Conservation (phyloP, 768 basidiomycete genomes). For the Tricholomella constricta region DNA sequence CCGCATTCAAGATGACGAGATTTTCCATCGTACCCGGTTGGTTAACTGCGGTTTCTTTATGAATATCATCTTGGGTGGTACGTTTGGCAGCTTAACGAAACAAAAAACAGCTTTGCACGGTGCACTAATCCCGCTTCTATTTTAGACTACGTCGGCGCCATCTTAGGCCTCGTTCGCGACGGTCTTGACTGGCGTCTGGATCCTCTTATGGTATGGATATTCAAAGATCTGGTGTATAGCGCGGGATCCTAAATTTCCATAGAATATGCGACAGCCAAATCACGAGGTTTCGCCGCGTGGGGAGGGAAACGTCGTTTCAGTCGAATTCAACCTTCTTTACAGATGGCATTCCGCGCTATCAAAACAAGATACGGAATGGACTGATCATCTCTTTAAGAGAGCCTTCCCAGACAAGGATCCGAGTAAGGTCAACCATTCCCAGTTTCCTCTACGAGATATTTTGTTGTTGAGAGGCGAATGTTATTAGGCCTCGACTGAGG, state of each 20-base stretch:
- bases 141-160: slow-evolving; percentile 72
- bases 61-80: slow-evolving; percentile 64
- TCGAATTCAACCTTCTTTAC: slow-evolving; percentile 73
- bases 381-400: slow-evolving; percentile 44
- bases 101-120: no score
- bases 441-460: neutral
- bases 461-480: neutral
- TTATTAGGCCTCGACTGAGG: slow-evolving; percentile 33
- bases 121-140: neutral
- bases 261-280: slow-evolving; percentile 51
- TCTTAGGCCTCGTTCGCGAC: slow-evolving; percentile 70
- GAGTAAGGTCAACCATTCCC: slow-evolving; percentile 32
- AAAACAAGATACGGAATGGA: slow-evolving; percentile 56
- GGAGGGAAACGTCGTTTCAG: slow-evolving; percentile 72
- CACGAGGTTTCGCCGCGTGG: slow-evolving; percentile 64
- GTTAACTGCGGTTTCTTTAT: slow-evolving; percentile 76
- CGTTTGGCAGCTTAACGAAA: no score
- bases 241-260: neutral
- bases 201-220: slow-evolving; percentile 55
- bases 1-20: slow-evolving; percentile 67
- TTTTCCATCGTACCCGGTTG: slow-evolving; percentile 72
- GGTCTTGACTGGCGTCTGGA: slow-evolving; percentile 67
- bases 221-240: neutral
- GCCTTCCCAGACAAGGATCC: slow-evolving; percentile 45
- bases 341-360: slow-evolving; percentile 70